Evolutionary conservation across 2,329 filamentous ascomycete species (phyloP).

Genomic region (Aspergillus sp.): DNA sequence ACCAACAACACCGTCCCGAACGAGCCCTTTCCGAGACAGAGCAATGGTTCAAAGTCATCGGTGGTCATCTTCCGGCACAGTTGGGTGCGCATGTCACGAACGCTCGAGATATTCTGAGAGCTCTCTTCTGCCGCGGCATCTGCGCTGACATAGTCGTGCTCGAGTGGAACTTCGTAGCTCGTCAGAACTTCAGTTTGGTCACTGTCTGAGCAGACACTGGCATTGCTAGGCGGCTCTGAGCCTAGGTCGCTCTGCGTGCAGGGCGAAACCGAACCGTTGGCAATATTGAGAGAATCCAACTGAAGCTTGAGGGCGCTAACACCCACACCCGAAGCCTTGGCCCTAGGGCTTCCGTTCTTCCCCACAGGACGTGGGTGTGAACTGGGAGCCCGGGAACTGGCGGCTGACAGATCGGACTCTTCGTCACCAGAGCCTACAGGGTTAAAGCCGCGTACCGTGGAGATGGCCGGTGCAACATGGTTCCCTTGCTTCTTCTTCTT

Average conservation of each 20-base stretch:
- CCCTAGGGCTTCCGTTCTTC: conserved; percentile 41
- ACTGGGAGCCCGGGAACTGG: conserved; percentile 34
- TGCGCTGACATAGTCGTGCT: conserved; percentile 77
- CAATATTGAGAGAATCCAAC: conserved; percentile 72
- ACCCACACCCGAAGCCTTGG: conserved; percentile 58
- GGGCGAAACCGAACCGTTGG: conserved; percentile 57
- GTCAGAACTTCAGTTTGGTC: conserved; percentile 70
- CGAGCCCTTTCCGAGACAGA: conserved; percentile 92
- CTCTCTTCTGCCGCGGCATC: conserved; percentile 41
- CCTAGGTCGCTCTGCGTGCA: conserved; percentile 50
- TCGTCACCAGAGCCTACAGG: conserved; percentile 44
- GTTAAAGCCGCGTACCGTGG: conserved; percentile 44
- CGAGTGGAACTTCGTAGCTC: conserved; percentile 80
- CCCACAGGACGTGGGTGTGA: conserved; percentile 27
- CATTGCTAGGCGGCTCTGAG: conserved; percentile 51
- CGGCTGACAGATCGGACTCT: conserved; percentile 44
- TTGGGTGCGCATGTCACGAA: conserved; percentile 52
- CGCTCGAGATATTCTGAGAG: conserved; percentile 47
- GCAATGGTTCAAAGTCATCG: conserved; percentile 83
- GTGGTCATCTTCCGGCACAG: conserved; percentile 80
- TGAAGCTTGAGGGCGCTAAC: conserved; percentile 81
- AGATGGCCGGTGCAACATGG: conserved; percentile 31
- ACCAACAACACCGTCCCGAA: conserved; percentile 94
- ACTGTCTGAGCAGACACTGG: conserved; percentile 59
- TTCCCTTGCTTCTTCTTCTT: conserved; percentile 40